A percentile compares a stretch with the other conserved stretches of the same genome.
Conservation (phyloP, 2,329 filamentous ascomycete species). For the Fusarium odoratissimum region DNA sequence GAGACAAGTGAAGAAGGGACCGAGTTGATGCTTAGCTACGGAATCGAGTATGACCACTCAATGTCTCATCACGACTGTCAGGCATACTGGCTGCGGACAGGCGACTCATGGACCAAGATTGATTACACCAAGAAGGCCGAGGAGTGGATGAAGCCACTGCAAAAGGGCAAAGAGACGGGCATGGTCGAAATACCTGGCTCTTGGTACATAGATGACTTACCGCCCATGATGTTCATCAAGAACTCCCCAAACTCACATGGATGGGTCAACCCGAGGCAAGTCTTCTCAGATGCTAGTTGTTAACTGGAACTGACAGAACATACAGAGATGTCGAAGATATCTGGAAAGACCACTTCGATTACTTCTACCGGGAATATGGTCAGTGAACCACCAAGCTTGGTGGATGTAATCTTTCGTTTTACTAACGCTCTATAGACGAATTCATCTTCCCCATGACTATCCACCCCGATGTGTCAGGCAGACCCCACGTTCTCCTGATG, state of each 20-base stretch:
- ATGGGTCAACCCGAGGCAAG: constrained; percentile 1
- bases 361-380: constrained; percentile 6
- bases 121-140: constrained; percentile 62
- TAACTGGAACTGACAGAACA: not conserved
- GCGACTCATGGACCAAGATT: constrained; percentile 76
- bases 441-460: constrained; percentile 73
- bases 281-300: rapidly evolving
- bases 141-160: constrained; percentile 61
- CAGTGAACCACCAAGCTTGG: not conserved
- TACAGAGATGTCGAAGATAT: not conserved
- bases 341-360: constrained; percentile 3
- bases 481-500: constrained; percentile 79
- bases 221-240: constrained; percentile 74
- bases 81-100: constrained; percentile 72
- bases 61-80: constrained; percentile 74
- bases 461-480: constrained; percentile 77
- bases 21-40: constrained; percentile 72
- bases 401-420: rapidly evolving
- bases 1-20: constrained; percentile 76
- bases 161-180: constrained; percentile 68
- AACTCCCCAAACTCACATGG: constrained; percentile 6
- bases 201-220: constrained; percentile 76
- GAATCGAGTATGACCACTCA: constrained; percentile 76
- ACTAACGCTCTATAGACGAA: not conserved
- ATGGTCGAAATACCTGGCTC: constrained; percentile 70